Evolutionary conservation across 305 asterid genomes (phyloP).

Genomic region (Withania somnifera): DNA sequence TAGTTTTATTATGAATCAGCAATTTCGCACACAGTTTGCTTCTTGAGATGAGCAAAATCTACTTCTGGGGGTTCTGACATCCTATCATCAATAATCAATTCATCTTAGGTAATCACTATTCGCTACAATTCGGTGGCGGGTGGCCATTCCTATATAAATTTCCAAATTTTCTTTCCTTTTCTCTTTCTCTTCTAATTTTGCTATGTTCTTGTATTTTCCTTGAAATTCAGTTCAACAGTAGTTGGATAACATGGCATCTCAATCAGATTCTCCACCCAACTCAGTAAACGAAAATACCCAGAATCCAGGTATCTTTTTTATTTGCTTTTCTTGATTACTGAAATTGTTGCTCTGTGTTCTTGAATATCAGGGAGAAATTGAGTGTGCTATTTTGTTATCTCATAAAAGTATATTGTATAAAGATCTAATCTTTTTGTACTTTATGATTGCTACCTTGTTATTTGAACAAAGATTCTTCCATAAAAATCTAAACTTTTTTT

Average conservation of each 20-base stretch:
- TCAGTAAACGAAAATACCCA: constrained; percentile 5
- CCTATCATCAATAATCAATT: constrained; percentile 1
- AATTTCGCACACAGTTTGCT: constrained; percentile 10
- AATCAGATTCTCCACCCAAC: constrained; percentile 18
- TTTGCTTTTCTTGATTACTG: background rate
- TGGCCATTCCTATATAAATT: background rate
- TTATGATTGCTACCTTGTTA: background rate
- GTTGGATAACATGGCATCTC: constrained; percentile 17
- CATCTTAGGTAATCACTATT: constrained; percentile 7
- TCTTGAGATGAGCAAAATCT: constrained; percentile 10
- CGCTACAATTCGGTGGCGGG: background rate
- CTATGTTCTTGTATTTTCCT: background rate
- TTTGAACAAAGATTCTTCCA: background rate
- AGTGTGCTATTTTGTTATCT: background rate
- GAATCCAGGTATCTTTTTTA: constrained; percentile 12
- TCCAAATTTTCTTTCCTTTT: background rate
- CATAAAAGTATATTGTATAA: no score
- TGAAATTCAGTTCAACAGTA: background rate
- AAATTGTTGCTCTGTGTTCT: background rate
- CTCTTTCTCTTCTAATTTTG: background rate
- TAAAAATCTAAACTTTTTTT: background rate
- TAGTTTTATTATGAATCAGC: background rate
- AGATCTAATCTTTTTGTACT: no score
- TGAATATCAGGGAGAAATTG: background rate
- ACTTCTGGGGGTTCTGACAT: background rate